Base-by-base conservation (phyloP, 306 rosid species). In the Quercus wislizeni region DNA sequence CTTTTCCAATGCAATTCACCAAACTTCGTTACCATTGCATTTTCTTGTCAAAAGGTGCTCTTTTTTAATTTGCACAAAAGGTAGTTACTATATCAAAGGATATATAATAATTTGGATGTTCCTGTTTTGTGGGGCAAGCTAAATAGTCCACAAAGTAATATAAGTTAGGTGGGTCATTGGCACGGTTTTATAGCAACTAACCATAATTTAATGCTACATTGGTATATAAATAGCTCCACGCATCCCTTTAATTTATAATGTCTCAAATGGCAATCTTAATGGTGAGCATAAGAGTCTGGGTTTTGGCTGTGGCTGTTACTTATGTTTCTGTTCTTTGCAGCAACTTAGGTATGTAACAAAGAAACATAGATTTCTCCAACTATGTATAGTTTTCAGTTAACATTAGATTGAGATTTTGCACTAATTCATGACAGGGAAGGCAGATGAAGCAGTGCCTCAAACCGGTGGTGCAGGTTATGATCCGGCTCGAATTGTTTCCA, bases 401-500 rank as follows among this genome's bases (percentile, higher is more conserved):
- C 28, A 21, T 20, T 63, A 21, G 51, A 2, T 54, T 74, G 0
- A 8, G 19, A 2, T 49, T 64, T n/a, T 30, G 25, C 11, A 38
- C 41, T 28, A 9, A 59, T n/a, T 30, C 35, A 62, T 79, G 61
- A 59, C 75, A 92, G 97, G 86, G 55, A 79, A 83, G 43, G 93
- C 89, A 57, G 85, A 82, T 15, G 89, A 83, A 7, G 82, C 77
- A 21, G 81, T 38, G 2, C 82, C 88, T 0, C 80, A 78, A 13
- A 54, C 79, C 2, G 74, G 88, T 7, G 64, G 21, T 15, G 75
- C 18, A 0, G 19, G 18, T 59, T 79, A 74, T n/a, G 93, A 91
- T 59, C 94, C 97, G 10, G 14, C 92, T 80, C 86, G 88, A 83
- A 82, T 95, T 54, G 81, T 89, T 41, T 77, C 94, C 82, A 90